Evolutionary conservation across 2,329 filamentous ascomycete genomes (phyloP), one percentile per base, ranked within the genome.

Genomic region (Neocatenulostroma microsporum): DNA sequence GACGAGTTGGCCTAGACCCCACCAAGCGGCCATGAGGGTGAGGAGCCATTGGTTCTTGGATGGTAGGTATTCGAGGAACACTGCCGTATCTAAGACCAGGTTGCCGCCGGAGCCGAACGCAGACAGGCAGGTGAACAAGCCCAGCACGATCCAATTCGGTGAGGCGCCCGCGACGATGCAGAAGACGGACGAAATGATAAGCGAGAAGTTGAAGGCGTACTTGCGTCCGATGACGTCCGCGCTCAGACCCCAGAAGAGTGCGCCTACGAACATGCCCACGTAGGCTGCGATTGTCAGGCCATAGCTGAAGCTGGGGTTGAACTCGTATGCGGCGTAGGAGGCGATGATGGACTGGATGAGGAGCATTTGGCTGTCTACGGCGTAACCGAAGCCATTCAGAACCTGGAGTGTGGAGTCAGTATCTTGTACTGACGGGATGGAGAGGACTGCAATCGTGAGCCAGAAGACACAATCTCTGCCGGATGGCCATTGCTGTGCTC

Each of bases 151-250:
- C 78, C 79, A 87, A 44, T 69, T 81, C 2, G 81, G 80, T 40
- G 75, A 70, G 1, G 73, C 76, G 3, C 80, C 82, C 1, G 79
- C 80, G 1, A 82, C 62, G 37, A 83, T 74, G 20, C 71, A 72
- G 32, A 79, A 77, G 5, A 75, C 54, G 3, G 74, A 72, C 49
- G 73, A 78, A 39, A 82, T 65, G 48, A 83, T 69, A 8, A 84
- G 64, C 2, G 75, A 77, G 15, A 74, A 61, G 49, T 84, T 84
- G 62, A 84, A 85, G 4, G 80, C 80, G 46, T 74, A 75, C 44
- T 74, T 73, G 29, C 80, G 69, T 4, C 80, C 80, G 42, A 84
- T 77, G 21, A 84, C 69, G 50, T 84, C 80, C 15, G 78, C 78
- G 3, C 68, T 69, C 20, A 81, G 58, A 2, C 80, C 80, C 79